Base-by-base conservation (phyloP, 805 yeast genomes). In the Myxozyma kluyveri region DNA sequence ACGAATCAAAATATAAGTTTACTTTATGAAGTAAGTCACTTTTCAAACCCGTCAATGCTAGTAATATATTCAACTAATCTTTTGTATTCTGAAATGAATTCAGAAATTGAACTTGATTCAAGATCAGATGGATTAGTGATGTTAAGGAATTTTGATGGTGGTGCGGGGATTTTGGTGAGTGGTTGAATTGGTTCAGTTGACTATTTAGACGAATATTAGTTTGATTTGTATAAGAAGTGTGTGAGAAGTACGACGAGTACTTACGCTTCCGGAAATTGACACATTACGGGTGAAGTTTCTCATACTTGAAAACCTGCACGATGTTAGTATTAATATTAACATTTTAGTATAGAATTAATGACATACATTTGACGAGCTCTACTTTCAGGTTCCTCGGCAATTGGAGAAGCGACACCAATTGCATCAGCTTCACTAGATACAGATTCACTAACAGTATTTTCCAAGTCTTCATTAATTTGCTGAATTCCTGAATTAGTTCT, bases 61-160 rank as follows among this genome's bases (percentile, higher is more conserved):
- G 60, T 58, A 38, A 67, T 45, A 48, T 62, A 60, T 31, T 55
- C 56, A 3, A 69, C 73, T 32, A 72, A 61, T 10, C 72, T 63
- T 39, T 65, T 65, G 56, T 72, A 72, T 49, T 72, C 76, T 3
- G 56, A 48, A 38, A 69, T 64, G 23, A 72, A 63, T 22, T 56
- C 63, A 31, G 60, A 60, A 17, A 72, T 63, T 19, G 73, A 75
- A 1, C 64, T 62, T 17, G 70, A 36, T n/a, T 67, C 67, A 19
- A 72, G 60, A 22, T 62, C 49, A 21, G 65, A 70, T 9, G 67
- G 61, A 22, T 67, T 67, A 1, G 47, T 37, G 9, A 51, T 3
- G 5, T 14, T 26, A 9, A 26, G 38, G 27, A 47, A 47, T 31
- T 48, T 41, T n/a, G 33, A 29, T 23, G 46, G 29, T n/a, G 59